A percentile compares a stretch with the other conserved stretches of the same genome.
Evolutionary conservation across 2,329 filamentous ascomycete genomes (phyloP).

Genomic region (Gaeumannomyces sp.): DNA sequence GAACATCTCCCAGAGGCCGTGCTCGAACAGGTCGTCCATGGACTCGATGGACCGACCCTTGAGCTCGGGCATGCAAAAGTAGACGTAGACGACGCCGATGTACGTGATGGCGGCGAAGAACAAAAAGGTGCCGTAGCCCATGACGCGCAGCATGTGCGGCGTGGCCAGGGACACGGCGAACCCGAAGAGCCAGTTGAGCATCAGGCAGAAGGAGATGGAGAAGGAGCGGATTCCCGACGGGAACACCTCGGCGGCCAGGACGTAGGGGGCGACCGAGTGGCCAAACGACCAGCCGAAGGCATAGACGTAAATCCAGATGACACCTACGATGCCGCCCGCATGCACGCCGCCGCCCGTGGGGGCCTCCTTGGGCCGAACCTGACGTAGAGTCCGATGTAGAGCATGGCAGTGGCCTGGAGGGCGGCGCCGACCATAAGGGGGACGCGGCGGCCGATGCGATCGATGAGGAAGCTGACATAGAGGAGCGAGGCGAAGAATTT

Average conservation of each 20-base stretch:
- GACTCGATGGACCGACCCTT: slow-evolving; percentile 43
- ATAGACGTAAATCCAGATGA: slow-evolving; percentile 29
- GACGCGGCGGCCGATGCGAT: slow-evolving; percentile 24
- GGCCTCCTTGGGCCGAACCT: slow-evolving; percentile 21
- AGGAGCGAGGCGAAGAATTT: slow-evolving; percentile 20
- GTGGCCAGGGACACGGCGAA: slow-evolving; percentile 27
- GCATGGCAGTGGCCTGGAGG: slow-evolving; percentile 21
- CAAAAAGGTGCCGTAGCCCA: slow-evolving; percentile 30
- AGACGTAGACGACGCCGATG: slow-evolving; percentile 25
- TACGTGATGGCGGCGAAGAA: slow-evolving; percentile 30
- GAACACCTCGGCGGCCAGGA: slow-evolving; percentile 27
- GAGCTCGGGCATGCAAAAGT: slow-evolving; percentile 43
- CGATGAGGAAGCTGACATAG: slow-evolving; percentile 26
- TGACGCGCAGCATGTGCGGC: slow-evolving; percentile 28
- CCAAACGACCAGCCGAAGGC: slow-evolving; percentile 24
- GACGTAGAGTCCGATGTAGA: slow-evolving; percentile 27
- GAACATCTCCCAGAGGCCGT: slow-evolving; percentile 34
- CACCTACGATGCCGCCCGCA: slow-evolving; percentile 33
- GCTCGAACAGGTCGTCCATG: slow-evolving; percentile 40
- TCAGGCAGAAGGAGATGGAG: slow-evolving; percentile 23
- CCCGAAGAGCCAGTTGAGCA: slow-evolving; percentile 28
- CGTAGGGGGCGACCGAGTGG: slow-evolving; percentile 21
- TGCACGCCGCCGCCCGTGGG: slow-evolving; percentile 26
- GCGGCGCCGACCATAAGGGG: slow-evolving; percentile 20
- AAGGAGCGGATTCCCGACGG: slow-evolving; percentile 26